Percentiles rank a stretch among this genome's conserved stretches.
Evolutionary conservation across 2,329 filamentous ascomycete genomes (phyloP).

Genomic region (Rhytidhysteron rufulum): DNA sequence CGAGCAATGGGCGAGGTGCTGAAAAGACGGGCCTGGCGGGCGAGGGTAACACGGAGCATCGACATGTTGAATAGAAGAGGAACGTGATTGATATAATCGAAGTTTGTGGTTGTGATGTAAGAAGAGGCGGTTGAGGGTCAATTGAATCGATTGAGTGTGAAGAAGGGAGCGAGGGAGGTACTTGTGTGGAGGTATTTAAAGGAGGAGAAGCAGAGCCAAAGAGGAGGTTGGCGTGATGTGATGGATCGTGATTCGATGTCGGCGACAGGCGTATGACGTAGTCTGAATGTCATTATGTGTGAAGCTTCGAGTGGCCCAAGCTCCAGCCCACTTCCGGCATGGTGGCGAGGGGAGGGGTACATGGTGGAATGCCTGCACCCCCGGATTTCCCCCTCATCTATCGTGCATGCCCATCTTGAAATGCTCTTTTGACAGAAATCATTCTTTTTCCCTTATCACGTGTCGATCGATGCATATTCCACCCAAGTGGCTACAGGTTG

Average conservation of each 20-base stretch:
- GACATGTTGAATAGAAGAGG: background rate
- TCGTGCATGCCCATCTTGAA: too few relatives aligned
- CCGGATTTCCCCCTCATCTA: too few relatives aligned
- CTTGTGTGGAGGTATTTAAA: background rate
- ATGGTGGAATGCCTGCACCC: too few relatives aligned
- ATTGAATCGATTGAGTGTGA: background rate
- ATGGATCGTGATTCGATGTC: background rate
- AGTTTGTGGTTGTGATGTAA: background rate
- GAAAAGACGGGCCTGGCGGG: conserved; percentile 49
- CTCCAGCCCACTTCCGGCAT: conserved; percentile 11
- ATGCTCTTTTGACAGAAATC: too few relatives aligned
- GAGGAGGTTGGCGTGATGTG: background rate
- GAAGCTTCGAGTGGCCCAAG: conserved; percentile 9
- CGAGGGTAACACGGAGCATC: conserved; percentile 46
- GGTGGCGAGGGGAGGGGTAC: too few relatives aligned
- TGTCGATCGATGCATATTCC: too few relatives aligned
- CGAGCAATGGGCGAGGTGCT: conserved; percentile 49
- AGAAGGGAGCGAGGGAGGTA: background rate
- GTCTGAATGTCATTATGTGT: background rate
- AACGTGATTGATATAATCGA: background rate
- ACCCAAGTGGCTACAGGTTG: too few relatives aligned
- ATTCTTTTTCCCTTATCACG: too few relatives aligned
- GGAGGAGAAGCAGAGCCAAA: background rate
- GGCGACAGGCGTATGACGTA: background rate
- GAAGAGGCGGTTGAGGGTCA: background rate